These are phyloP conservation scores for Pichia cephalocereana DNA, from an alignment of 805 yeast genomes.

Conservation along the genomic window DNA sequence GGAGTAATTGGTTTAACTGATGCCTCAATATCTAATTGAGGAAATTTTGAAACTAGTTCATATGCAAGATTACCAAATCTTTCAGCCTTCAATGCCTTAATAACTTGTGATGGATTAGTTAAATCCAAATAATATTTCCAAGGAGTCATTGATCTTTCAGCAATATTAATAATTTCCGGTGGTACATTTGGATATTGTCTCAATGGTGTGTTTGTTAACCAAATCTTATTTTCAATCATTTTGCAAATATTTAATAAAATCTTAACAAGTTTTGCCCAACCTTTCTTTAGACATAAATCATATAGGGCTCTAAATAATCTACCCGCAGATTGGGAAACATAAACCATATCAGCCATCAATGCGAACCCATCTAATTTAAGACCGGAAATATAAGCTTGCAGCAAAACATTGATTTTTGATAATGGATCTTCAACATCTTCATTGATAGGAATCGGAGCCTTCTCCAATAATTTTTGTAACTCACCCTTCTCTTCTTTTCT, in stretches of 20 bases:
- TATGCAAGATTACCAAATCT: constrained; percentile 51
- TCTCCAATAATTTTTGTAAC: constrained; percentile 54
- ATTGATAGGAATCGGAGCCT: constrained; percentile 79
- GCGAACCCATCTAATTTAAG: constrained; percentile 81
- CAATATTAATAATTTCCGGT: constrained; percentile 53
- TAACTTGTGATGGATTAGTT: constrained; percentile 60
- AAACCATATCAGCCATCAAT: constrained; percentile 84
- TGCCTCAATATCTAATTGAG: constrained; percentile 51
- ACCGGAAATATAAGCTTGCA: constrained; percentile 82
- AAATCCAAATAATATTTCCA: constrained; percentile 71
- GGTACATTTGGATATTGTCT: constrained; percentile 77
- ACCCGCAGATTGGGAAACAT: constrained; percentile 88
- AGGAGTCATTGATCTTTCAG: constrained; percentile 76
- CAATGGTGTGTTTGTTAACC: constrained; percentile 81
- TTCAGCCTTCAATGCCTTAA: constrained; percentile 70
- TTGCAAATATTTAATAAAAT: constrained; percentile 57
- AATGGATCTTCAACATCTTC: constrained; percentile 61
- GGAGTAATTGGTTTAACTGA: constrained; percentile 72
- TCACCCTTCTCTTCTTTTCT: constrained; percentile 81
- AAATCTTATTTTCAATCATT: constrained; percentile 70
- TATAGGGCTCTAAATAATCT: constrained; percentile 77
- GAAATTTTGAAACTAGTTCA: constrained; percentile 62
- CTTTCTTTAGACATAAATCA: constrained; percentile 62
- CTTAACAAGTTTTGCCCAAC: constrained; percentile 62
- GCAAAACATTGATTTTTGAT: constrained; percentile 68